Evolutionary conservation across 164 flowering plant species (phyloP).

Genomic region (Tinospora cordifolia): DNA sequence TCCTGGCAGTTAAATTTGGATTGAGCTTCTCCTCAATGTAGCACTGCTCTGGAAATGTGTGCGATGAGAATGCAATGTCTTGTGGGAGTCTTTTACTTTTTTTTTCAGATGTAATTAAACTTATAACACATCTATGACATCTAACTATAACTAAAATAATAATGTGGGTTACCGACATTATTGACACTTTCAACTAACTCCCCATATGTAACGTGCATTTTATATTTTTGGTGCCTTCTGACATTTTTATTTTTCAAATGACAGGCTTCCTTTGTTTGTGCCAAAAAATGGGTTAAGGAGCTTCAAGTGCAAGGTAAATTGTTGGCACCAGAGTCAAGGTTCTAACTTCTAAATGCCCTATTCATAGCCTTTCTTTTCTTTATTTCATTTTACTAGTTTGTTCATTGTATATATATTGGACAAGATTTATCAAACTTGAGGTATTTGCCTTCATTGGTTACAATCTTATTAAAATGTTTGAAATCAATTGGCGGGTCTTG

Average conservation of each 20-base stretch:
- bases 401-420: not conserved
- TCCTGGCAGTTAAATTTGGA: no score
- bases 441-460: not conserved
- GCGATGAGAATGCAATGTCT: no score
- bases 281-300: conserved; percentile 1
- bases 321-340: not conserved
- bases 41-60: no score
- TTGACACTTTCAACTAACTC: no score
- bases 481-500: not conserved
- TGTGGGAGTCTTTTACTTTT: no score
- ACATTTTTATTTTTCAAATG: not conserved
- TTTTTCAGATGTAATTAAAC: no score
- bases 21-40: no score
- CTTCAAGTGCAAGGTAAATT: not conserved
- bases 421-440: not conserved
- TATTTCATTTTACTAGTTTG: not conserved
- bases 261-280: conserved; percentile 2
- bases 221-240: not conserved
- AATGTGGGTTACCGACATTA: no score
- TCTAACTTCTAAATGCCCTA: not conserved
- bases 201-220: no score
- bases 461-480: not conserved
- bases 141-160: no score
- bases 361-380: not conserved
- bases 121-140: no score